phyloP scores from a whole-genome alignment of 202 grass and related monocot genomes.

The Zoysia matrella region DNA sequence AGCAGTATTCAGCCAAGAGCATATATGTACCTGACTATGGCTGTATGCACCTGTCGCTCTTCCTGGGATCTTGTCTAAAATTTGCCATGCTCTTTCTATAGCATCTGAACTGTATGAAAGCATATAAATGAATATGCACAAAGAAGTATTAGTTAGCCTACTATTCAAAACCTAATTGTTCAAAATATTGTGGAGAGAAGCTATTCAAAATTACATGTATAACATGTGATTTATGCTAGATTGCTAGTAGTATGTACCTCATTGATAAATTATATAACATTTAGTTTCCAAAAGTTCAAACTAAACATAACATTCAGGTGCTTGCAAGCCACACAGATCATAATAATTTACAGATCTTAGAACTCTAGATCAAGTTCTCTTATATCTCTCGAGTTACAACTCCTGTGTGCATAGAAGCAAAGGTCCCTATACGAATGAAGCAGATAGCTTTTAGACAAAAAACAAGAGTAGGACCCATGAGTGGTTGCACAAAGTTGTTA shows the following conservation, averaged over 20 bases:
- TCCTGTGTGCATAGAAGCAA: neutral
- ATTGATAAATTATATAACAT: neutral
- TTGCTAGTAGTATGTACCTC: slow-evolving; percentile 1
- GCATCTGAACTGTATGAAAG: slow-evolving; percentile 82
- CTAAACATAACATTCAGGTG: neutral
- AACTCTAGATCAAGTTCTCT: neutral
- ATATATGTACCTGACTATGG: slow-evolving; percentile 78
- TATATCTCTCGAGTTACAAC: neutral
- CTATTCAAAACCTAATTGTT: slow-evolving; percentile 8
- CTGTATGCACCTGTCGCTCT: slow-evolving; percentile 92
- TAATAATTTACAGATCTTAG: slow-evolving; percentile 15
- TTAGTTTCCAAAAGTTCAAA: slow-evolving; percentile 9
- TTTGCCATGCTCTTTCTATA: slow-evolving; percentile 90
- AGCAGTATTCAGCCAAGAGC: slow-evolving; percentile 46
- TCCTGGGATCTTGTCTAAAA: slow-evolving; percentile 83
- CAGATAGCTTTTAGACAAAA: neutral
- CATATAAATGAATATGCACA: slow-evolving; percentile 32
- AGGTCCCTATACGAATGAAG: neutral
- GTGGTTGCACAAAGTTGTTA: slow-evolving; percentile 10
- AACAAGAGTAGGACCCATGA: slow-evolving; percentile 1
- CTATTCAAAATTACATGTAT: slow-evolving; percentile 9
- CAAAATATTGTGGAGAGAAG: slow-evolving; percentile 7
- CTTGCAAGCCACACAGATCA: neutral
- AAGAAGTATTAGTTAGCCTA: slow-evolving; percentile 6
- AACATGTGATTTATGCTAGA: neutral